Base-by-base conservation (phyloP, 2,329 filamentous ascomycete genomes). In the Dactylellina haptotyla region DNA sequence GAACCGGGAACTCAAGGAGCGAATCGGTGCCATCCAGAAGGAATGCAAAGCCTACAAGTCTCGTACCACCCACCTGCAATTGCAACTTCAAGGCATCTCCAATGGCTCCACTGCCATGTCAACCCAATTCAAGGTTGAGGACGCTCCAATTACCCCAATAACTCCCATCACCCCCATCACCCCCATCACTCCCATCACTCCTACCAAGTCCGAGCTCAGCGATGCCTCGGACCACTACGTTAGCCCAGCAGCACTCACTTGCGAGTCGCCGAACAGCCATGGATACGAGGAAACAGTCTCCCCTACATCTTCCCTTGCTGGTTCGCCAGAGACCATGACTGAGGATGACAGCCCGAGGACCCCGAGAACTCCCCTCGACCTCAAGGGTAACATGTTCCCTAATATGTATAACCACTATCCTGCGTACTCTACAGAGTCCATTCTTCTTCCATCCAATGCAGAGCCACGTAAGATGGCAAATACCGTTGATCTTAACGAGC, bases 341-440 rank as follows among this genome's bases (percentile, higher is more conserved):
- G 67, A 72, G 53, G 67, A 72, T 10, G 67, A 72, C 20, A 65
- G 59, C 45, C 67, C 67, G 10, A 61, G 26, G 48, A 72, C 67
- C 10, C 67, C 67, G 39, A 59, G 26, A 41, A 72, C 67, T 4
- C 67, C 67, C 28, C 46, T 37, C 10, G 67, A 72, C 25, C 16
- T 57, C 20, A 72, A 61, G 43, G 18, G 43, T n/a, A 43, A 37
- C 37, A 37, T 46, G 9, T 59, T 53, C 46, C 26, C 51, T 23
- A 43, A 54, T 20, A 53, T 72, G 26, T 72, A 59, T 18, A 65
- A 51, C 59, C 66, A 71, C 26, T 72, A 59, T 37, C 20, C 67
- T 20, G 18, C 43, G 25, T 72, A 43, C 28, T 25, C 53, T 10
- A 34, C 59, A 3, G 59, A 65, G 12, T 63, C 58, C 32, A 65